A percentile compares a stretch with the other conserved stretches of the same genome.
Conservation (phyloP, 2,329 filamentous ascomycete species). For the Phoma sp. region DNA sequence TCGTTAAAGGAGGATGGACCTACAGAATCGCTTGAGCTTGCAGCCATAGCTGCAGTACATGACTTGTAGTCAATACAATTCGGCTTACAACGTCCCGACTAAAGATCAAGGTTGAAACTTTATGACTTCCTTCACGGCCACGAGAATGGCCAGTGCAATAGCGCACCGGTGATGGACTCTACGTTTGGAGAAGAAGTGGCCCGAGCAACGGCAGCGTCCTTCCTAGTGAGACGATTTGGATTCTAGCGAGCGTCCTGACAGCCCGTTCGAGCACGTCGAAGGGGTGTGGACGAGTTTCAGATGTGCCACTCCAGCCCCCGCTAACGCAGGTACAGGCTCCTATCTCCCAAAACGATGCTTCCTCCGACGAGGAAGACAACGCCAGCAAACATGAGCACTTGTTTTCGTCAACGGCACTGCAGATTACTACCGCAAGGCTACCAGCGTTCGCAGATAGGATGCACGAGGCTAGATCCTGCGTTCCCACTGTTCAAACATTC, state of each 20-base stretch:
- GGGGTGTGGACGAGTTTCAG: conserved; percentile 42
- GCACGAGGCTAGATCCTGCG: conserved; percentile 13
- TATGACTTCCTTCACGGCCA: conserved; percentile 23
- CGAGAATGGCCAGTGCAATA: conserved; percentile 23
- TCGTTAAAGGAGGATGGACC: conserved; percentile 6
- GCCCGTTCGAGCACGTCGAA: conserved; percentile 27
- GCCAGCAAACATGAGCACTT: conserved; percentile 12
- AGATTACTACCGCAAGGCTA: conserved; percentile 30
- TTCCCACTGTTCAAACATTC: conserved; percentile 9
- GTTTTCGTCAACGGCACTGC: conserved; percentile 35
- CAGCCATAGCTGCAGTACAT: conserved; percentile 22
- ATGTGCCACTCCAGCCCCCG: conserved; percentile 28
- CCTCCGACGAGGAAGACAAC: conserved; percentile 30
- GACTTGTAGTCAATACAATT: conserved; percentile 25
- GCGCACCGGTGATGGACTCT: conserved; percentile 17
- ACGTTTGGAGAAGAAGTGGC: conserved; percentile 23
- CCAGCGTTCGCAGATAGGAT: conserved; percentile 36
- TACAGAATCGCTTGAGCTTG: neutral
- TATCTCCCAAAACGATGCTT: conserved; percentile 42
- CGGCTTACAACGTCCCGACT: conserved; percentile 21
- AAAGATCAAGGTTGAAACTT: conserved; percentile 27
- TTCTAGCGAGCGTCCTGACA: conserved; percentile 29
- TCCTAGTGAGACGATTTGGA: conserved; percentile 30
- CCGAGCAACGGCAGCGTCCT: conserved; percentile 22
- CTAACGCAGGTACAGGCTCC: conserved; percentile 47